Base-by-base conservation (phyloP, 176 grass and related monocot species). In the Bromus sterilis region DNA sequence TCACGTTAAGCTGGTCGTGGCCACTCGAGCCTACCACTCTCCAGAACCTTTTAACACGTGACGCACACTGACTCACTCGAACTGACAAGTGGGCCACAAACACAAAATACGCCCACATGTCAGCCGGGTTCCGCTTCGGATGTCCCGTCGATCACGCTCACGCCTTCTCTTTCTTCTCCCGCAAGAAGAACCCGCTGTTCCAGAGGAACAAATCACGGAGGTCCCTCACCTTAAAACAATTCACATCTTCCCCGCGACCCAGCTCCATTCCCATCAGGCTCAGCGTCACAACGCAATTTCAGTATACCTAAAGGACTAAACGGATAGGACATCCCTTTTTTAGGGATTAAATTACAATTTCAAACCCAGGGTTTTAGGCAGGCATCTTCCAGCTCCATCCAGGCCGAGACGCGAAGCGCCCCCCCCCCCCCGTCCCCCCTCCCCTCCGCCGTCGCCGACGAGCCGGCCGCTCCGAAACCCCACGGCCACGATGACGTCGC, bases 401-500 rank as follows among this genome's bases (percentile, higher is more conserved):
- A 57, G 74, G 20, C 33, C 42, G 15, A 15, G n/a, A 31, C 26
- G 33, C 33, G 63, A 5, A 33, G 26, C 32, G 1, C 31, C 0
- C 13, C 11, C 66, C 66, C 0, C 70, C 44, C 3, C 51, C n/a
- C 16, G 3, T 32, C 37, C 37, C 4, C 11, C 32, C 9, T 1
- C 39, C 16, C 20, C 15, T 0, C 9, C 6, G 42, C 11, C 75
- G 35, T 21, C 56, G 75, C 36, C 75, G 75, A 60, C 55, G 75
- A 77, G 24, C 23, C 23, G 9, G 55, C 75, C 76, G 37, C 40
- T 4, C 30, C 44, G 49, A 58, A 70, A 70, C 74, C 74, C 74
- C 26, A 68, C 8, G 15, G 30, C 66, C 68, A 32, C 61, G 76
- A 90, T 93, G 91, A 87, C 81, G 57, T 68, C 91, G 5, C 29